A percentile compares a stretch with the other conserved stretches of the same genome.
phyloP scores from a whole-genome alignment of 2,329 filamentous ascomycete genomes.

The Aspergillus pseudoviridinutans region DNA sequence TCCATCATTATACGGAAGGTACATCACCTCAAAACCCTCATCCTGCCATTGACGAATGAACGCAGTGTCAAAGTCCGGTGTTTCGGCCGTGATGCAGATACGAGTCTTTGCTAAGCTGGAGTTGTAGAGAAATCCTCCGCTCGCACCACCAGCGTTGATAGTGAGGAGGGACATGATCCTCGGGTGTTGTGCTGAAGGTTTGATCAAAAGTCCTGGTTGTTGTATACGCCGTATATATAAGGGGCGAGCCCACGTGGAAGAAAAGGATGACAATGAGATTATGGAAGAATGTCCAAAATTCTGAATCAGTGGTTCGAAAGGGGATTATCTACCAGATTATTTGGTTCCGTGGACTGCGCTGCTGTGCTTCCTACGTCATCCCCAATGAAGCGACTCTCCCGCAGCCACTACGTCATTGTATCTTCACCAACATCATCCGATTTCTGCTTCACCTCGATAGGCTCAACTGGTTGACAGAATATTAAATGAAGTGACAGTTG shows the following conservation, averaged over 20 bases:
- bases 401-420: background rate
- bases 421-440: background rate
- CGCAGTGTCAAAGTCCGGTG: slow-evolving; percentile 49
- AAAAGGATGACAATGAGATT: background rate
- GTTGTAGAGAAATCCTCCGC: slow-evolving; percentile 34
- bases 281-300: background rate
- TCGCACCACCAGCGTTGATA: slow-evolving; percentile 29
- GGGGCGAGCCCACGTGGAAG: background rate
- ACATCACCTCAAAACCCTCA: slow-evolving; percentile 58
- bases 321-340: background rate
- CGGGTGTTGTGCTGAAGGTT: background rate
- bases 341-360: background rate
- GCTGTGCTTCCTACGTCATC: background rate
- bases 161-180: slow-evolving; percentile 29
- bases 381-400: background rate
- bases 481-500: background rate
- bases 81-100: slow-evolving; percentile 32
- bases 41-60: slow-evolving; percentile 53
- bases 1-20: slow-evolving; percentile 52
- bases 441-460: background rate
- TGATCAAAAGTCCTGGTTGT: background rate
- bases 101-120: slow-evolving; percentile 29
- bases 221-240: background rate
- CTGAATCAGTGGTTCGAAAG: background rate
- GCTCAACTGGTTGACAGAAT: background rate